These are phyloP conservation scores for Backusella circina DNA, from an alignment of 192 early-diverging fungal species.

Conservation along the genomic window DNA sequence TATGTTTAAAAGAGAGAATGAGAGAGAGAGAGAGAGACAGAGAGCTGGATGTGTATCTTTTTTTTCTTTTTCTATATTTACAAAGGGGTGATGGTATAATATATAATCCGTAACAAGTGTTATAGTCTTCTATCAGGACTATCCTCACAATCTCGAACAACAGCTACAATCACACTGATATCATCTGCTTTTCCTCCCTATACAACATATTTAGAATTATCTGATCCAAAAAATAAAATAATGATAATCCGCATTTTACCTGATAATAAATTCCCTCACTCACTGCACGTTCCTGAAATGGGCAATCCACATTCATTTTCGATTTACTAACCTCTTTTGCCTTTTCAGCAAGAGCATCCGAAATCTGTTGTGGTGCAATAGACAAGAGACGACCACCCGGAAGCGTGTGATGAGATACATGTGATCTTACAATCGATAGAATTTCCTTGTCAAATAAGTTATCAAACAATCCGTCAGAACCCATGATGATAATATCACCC, in stretches of 20 bases:
- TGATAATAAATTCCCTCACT: constrained; percentile 76
- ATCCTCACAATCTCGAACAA: constrained; percentile 52
- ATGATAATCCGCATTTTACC: background rate
- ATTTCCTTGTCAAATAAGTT: constrained; percentile 98
- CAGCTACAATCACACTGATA: constrained; percentile 84
- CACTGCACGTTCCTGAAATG: constrained; percentile 90
- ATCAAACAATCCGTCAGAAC: constrained; percentile 95
- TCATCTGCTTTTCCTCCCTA: constrained; percentile 97
- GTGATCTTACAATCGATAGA: constrained; percentile 34
- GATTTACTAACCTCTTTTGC: constrained; percentile 82
- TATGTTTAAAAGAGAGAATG: background rate
- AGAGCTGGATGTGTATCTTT: too few relatives aligned
- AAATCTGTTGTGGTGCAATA: constrained; percentile 70
- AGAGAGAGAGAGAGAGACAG: too few relatives aligned
- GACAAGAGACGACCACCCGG: constrained; percentile 21
- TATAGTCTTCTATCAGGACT: constrained; percentile 12
- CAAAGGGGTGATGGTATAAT: background rate
- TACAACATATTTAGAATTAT: constrained; percentile 10
- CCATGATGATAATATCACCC: constrained; percentile 94
- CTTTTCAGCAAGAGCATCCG: constrained; percentile 71
- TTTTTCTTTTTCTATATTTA: background rate
- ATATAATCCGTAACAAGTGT: background rate
- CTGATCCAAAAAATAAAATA: background rate
- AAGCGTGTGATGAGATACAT: constrained; percentile 1
- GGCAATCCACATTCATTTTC: constrained; percentile 62